These are phyloP conservation scores for Amyloporia xantha DNA, from an alignment of 768 basidiomycete genomes.

Conservation along the genomic window DNA sequence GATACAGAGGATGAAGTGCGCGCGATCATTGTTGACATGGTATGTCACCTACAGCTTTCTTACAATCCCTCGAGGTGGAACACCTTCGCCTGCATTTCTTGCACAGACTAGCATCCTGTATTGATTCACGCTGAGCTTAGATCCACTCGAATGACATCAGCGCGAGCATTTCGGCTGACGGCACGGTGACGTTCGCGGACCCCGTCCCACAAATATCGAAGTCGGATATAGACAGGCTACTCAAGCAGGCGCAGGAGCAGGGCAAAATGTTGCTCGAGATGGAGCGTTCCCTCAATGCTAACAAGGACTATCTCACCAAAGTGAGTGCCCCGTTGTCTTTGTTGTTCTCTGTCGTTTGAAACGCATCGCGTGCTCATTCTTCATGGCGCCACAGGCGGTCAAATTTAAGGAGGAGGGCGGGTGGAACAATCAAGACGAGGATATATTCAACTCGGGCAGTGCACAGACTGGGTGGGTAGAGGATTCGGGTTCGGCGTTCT, in stretches of 20 bases:
- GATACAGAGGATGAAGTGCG: constrained; percentile 49
- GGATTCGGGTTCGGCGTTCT: constrained; percentile 2
- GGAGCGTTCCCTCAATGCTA: constrained; percentile 52
- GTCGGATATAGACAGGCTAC: constrained; percentile 52
- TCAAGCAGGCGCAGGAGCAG: constrained; percentile 53
- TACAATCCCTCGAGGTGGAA: neutral
- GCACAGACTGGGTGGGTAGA: constrained; percentile 12
- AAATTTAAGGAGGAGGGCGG: constrained; percentile 24
- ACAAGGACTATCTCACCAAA: constrained; percentile 71
- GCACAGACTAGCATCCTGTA: neutral
- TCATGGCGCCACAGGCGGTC: constrained; percentile 12
- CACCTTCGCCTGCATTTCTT: no score
- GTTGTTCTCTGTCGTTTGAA: neutral
- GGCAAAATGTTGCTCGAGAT: constrained; percentile 38
- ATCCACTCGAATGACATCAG: constrained; percentile 66
- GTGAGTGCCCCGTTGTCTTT: constrained; percentile 28
- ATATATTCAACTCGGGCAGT: constrained; percentile 10
- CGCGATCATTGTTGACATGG: constrained; percentile 66
- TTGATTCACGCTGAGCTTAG: constrained; percentile 29
- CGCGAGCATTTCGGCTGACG: constrained; percentile 59
- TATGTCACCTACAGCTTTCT: constrained; percentile 20
- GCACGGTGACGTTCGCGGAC: constrained; percentile 66
- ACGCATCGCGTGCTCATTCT: no score
- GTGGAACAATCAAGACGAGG: constrained; percentile 18
- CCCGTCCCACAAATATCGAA: constrained; percentile 52